Evolutionary conservation across 108 stramenopile genomes (phyloP), one percentile per base, ranked within the genome.

Genomic region (Cylindrotheca closterium): DNA sequence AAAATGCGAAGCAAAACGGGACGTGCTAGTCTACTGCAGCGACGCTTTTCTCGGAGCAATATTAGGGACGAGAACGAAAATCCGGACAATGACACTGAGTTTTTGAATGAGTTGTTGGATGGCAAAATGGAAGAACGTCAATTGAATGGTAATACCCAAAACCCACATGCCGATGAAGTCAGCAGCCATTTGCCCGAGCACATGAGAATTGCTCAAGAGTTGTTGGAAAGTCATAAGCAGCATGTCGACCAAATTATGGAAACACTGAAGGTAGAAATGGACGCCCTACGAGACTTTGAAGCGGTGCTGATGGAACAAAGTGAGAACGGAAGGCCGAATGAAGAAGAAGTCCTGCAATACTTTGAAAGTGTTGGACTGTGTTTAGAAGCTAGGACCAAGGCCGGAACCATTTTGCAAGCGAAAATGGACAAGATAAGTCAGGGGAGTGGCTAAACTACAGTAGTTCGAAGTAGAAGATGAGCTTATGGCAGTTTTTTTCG

Each of bases 261-360:
- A 65, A 81, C 73, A 5, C 63, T 93, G 22, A 59, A 82, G 18
- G 65, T 73, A 26, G 92, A 93, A 75, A 93, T 90, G 86, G 81
- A 93, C 53, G 63, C 87, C 21, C 51, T 93, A 10, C 54, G 77
- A 25, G 86, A 87, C 37, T 81, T 93, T 71, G 87, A 90, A 63
- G 12, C 62, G 42, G 42, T 79, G 19, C 47, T 85, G 56, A 67
- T 84, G 33, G 72, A 80, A 31, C 54, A 82, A 32, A 73, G 73
- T 4, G 55, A 62, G 7, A 42, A 49, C 17, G 37, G 37, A 42
- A 65, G 82, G 30, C 77, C 85, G 10, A 76, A 80, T 0, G 87
- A 90, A 72, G 89, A 88, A 10, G 83, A 90, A 73, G 89, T 93
- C 21, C 71, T 86, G 47, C 80, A 86, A 55, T 93, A 93, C 61